Conservation (phyloP, 2,329 filamentous ascomycete species). For the Verticillium albo-atrum region DNA sequence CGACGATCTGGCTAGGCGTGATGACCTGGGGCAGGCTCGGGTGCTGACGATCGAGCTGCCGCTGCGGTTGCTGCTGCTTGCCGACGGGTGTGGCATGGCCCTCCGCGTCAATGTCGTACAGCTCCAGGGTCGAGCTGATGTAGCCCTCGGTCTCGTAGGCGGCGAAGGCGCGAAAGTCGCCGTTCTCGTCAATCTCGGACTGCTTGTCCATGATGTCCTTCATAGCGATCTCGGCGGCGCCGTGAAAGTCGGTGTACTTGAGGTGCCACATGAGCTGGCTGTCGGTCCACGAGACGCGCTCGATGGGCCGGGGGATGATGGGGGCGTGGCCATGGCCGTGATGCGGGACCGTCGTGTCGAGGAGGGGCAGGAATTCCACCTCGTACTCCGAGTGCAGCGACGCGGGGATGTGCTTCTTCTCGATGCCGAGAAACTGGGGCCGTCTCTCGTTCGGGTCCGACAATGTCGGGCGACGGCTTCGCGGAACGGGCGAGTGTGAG, state of each 20-base stretch:
- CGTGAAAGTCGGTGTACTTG: conserved; percentile 34
- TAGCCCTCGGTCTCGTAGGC: conserved; percentile 30
- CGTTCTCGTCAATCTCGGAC: conserved; percentile 24
- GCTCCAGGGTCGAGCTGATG: conserved; percentile 49
- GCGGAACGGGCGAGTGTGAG: conserved; percentile 6
- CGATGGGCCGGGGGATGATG: background rate
- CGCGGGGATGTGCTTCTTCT: conserved; percentile 8
- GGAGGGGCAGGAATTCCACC: conserved; percentile 12
- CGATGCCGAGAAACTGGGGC: background rate
- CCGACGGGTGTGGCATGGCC: conserved; percentile 26
- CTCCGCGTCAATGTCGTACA: conserved; percentile 50
- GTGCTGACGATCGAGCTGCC: background rate
- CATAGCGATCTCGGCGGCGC: conserved; percentile 30
- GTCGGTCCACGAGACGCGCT: conserved; percentile 23
- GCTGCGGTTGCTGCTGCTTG: too few species aligned
- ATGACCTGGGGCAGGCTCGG: conserved; percentile 15
- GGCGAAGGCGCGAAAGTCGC: conserved; percentile 27
- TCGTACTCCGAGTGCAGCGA: conserved; percentile 14
- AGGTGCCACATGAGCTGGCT: conserved; percentile 36
- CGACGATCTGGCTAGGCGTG: conserved; percentile 29
- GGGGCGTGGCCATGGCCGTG: background rate
- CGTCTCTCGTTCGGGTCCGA: conserved; percentile 13
- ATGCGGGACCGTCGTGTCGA: conserved; percentile 1
- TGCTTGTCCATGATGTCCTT: conserved; percentile 26
- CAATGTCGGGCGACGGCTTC: conserved; percentile 23